phyloP scores from a whole-genome alignment of 495 filamentous ascomycete species.

The Lichina pygmaea region DNA sequence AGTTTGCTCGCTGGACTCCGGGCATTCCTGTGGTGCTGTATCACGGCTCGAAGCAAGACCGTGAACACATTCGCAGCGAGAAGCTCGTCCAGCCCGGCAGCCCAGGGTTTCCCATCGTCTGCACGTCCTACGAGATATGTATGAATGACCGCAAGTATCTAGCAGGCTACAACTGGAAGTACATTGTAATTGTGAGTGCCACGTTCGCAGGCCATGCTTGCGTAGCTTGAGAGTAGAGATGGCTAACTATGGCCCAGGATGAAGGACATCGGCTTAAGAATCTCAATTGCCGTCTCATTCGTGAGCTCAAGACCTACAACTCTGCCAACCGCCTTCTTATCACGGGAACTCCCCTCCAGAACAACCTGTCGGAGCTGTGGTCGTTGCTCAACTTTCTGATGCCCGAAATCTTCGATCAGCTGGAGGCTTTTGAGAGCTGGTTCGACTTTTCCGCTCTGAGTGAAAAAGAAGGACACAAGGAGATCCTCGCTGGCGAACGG shows the following conservation, averaged over 20 bases:
- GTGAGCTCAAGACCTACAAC: constrained; percentile 59
- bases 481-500: constrained; percentile 48
- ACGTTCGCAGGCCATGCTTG: not conserved
- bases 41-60: constrained; percentile 52
- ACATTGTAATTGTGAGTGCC: constrained; percentile 65
- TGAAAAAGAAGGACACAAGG: constrained; percentile 38
- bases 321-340: constrained; percentile 80
- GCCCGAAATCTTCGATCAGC: constrained; percentile 71
- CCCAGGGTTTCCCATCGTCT: constrained; percentile 61
- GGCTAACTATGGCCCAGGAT: constrained; percentile 23
- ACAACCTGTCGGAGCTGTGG: constrained; percentile 89
- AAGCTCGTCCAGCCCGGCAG: constrained; percentile 29
- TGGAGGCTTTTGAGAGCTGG: constrained; percentile 76
- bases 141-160: constrained; percentile 67
- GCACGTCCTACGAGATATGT: constrained; percentile 86
- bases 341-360: constrained; percentile 85
- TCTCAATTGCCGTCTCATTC: constrained; percentile 74
- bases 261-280: constrained; percentile 97
- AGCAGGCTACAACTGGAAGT: constrained; percentile 69
- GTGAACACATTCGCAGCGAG: constrained; percentile 44
- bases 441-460: constrained; percentile 85
- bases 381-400: constrained; percentile 83
- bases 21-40: constrained; percentile 68
- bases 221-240: constrained; percentile 2
- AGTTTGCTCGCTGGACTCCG: constrained; percentile 76